phyloP scores from a whole-genome alignment of 345 rosid genomes.

The Eucalyptus camaldulensis region DNA sequence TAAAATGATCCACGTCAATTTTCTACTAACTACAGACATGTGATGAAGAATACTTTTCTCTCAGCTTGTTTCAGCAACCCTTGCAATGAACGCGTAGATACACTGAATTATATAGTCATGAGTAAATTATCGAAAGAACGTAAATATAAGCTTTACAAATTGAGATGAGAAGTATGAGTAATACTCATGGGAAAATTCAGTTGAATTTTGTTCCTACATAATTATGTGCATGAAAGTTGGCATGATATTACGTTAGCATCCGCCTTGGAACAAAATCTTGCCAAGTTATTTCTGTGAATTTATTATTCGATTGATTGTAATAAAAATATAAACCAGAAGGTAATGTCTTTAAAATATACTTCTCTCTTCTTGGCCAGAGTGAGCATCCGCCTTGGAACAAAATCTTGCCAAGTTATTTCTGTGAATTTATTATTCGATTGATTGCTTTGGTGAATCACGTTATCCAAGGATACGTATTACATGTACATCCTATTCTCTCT shows the following conservation, averaged over 20 bases:
- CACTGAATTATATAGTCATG: no score
- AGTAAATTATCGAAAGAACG: no score
- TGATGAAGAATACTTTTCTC: neutral
- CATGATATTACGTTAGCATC: neutral
- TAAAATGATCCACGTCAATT: neutral
- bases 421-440: neutral
- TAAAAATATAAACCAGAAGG: no score
- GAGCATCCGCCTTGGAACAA: neutral
- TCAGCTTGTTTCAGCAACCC: no score
- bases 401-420: neutral
- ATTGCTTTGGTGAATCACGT: neutral
- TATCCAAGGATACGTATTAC: neutral
- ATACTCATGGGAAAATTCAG: neutral
- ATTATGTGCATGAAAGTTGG: no score
- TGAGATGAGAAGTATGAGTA: neutral
- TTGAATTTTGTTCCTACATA: neutral
- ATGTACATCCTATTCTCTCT: neutral
- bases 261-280: neutral
- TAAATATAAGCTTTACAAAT: no score
- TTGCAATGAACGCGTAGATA: no score
- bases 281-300: neutral
- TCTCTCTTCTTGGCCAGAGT: neutral
- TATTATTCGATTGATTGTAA: no score
- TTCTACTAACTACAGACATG: neutral
- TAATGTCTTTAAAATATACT: no score